Base-by-base conservation (phyloP, 805 yeast genomes). In the Diddensiella caesifluorescens region DNA sequence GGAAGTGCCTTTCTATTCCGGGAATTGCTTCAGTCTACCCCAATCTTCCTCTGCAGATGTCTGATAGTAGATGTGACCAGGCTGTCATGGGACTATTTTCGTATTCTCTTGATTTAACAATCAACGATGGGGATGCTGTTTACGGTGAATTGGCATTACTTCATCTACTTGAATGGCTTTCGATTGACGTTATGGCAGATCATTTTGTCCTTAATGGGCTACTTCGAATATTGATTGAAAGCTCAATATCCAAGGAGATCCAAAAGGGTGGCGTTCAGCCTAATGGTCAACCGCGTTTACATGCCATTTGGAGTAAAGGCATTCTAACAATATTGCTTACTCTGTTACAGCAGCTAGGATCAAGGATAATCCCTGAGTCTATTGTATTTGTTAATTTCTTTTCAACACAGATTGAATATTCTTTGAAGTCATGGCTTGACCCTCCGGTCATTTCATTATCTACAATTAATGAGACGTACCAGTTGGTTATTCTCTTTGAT, bases 251-350 rank as follows among this genome's bases (percentile, higher is more conserved):
- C 0, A 61, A 69, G 20, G 69, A 70, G 1, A 75, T 89, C 30
- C 86, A 81, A 55, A 66, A 70, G 3, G 95, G 95, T 0, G 72
- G 72, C 5, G 61, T 85, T 2, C 65, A 69, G 10, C 72, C 83
- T 2, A 69, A 68, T 28, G 54, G 62, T 0, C 60, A 75, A 3
- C 73, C 84, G 1, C 73, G 74, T 36, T 62, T 83, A 45, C 90
- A 88, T 58, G 71, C 74, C 39, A 66, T 84, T n/a, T 89, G 97
- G 97, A 73, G 78, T n/a, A 78, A 80, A 53, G 95, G 95, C 1
- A 62, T 89, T 13, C 65, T 89, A 22, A 79, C 92, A 0, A 74
- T 85, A 4, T 64, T 83, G 16, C 63, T 85, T 38, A 65, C 75
- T 1, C 61, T 85, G 12, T 56, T 86, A 29, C 69, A 79, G 21